These are phyloP conservation scores for Fusarium kyushuense DNA, from an alignment of 2,329 filamentous ascomycete genomes.

Conservation along the genomic window DNA sequence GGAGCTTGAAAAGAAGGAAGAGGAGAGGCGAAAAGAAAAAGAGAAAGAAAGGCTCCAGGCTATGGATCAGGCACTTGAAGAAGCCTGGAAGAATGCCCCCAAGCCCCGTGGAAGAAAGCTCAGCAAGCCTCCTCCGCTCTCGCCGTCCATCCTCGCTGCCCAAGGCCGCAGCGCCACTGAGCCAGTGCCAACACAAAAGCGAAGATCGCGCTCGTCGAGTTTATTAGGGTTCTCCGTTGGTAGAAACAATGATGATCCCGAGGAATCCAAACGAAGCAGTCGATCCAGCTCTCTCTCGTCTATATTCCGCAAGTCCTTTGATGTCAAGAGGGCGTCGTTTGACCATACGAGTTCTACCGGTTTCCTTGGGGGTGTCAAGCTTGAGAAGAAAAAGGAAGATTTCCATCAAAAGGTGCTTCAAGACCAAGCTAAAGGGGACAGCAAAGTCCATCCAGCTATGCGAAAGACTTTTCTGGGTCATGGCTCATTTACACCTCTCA, in stretches of 20 bases:
- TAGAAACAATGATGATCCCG: constrained; percentile 39
- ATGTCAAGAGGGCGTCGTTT: constrained; percentile 51
- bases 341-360: constrained; percentile 50
- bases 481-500: constrained; percentile 48
- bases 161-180: constrained; percentile 41
- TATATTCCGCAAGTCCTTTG: constrained; percentile 52
- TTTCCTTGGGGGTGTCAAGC: constrained; percentile 58
- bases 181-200: constrained; percentile 37
- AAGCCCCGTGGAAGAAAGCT: constrained; percentile 48
- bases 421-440: constrained; percentile 44
- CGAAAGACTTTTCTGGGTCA: constrained; percentile 46
- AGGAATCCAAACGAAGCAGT: constrained; percentile 47
- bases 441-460: constrained; percentile 53
- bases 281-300: constrained; percentile 56
- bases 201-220: constrained; percentile 46
- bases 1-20: constrained; percentile 53
- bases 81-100: constrained; percentile 40
- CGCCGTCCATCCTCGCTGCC: constrained; percentile 14
- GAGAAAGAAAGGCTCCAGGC: constrained; percentile 33
- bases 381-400: constrained; percentile 55
- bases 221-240: constrained; percentile 45
- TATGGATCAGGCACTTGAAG: constrained; percentile 42
- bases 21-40: constrained; percentile 47
- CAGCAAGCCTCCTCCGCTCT: constrained; percentile 51
- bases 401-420: constrained; percentile 49